Percentiles rank a stretch among this genome's conserved stretches.
These are phyloP conservation scores for Aquilaria agallochum DNA, from an alignment of 441 rosid species.

Conservation along the genomic window DNA sequence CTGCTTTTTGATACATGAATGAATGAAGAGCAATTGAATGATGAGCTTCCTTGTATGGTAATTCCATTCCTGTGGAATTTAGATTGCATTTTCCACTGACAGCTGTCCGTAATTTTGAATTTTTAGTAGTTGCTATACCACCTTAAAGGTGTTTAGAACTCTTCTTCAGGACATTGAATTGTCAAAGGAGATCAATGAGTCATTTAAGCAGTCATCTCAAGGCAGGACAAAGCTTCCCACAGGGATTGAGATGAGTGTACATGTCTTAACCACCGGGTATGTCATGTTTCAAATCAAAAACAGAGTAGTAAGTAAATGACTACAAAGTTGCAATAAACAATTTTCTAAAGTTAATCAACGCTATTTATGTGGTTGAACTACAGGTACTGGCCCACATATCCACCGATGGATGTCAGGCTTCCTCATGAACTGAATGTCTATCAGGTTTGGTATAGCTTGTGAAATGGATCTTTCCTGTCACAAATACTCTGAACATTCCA, in stretches of 20 bases:
- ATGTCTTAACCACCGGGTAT: slow-evolving; percentile 96
- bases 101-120: too few relatives aligned
- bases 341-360: slow-evolving; percentile 8
- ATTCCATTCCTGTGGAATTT: too few relatives aligned
- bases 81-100: too few relatives aligned
- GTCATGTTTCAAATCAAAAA: slow-evolving; percentile 9
- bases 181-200: slow-evolving; percentile 97
- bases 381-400: slow-evolving; percentile 99
- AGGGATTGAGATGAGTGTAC: slow-evolving; percentile 99
- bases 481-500: not conserved
- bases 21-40: too few relatives aligned
- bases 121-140: slow-evolving; percentile 1
- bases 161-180: slow-evolving; percentile 86
- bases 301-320: slow-evolving; percentile 3
- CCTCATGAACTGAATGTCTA: slow-evolving; percentile 98
- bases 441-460: slow-evolving; percentile 55
- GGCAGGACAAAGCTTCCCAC: slow-evolving; percentile 97
- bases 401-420: slow-evolving; percentile 99
- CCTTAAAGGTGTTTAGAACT: slow-evolving; percentile 10
- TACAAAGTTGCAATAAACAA: not conserved
- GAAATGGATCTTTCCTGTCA: slow-evolving; percentile 2
- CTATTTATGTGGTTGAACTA: slow-evolving; percentile 26
- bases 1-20: too few relatives aligned
- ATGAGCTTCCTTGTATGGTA: too few relatives aligned
- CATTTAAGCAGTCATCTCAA: slow-evolving; percentile 98